Evolutionary conservation across 805 yeast species (phyloP).

Genomic region (Sugiyamaella lignohabitans): DNA sequence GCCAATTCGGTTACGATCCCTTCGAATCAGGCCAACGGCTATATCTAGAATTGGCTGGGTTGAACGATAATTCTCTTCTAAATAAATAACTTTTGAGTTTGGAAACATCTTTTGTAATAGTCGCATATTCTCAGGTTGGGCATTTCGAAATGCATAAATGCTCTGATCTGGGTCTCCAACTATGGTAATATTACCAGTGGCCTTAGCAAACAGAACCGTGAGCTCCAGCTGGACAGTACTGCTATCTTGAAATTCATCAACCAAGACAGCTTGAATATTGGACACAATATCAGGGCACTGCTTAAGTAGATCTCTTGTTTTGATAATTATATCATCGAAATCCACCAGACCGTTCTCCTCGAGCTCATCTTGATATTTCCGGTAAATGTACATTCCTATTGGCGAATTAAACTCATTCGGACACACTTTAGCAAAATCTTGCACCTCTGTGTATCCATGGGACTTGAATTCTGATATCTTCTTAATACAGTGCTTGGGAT

Average conservation of each 20-base stretch:
- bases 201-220: constrained; percentile 45
- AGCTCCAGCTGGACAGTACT: constrained; percentile 68
- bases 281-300: constrained; percentile 40
- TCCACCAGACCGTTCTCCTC: constrained; percentile 45
- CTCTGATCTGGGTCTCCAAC: constrained; percentile 98
- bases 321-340: constrained; percentile 75
- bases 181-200: constrained; percentile 48
- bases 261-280: constrained; percentile 60
- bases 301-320: constrained; percentile 45
- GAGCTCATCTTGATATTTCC: constrained; percentile 46
- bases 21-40: constrained; percentile 60
- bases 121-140: constrained; percentile 60
- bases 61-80: constrained; percentile 76
- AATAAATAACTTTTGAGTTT: constrained; percentile 32
- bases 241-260: constrained; percentile 95
- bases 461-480: constrained; percentile 6
- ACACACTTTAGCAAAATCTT: neutral
- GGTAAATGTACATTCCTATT: constrained; percentile 2
- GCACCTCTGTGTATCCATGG: neutral
- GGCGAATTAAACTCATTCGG: neutral
- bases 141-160: constrained; percentile 82
- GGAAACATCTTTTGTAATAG: constrained; percentile 42
- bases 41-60: constrained; percentile 56
- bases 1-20: constrained; percentile 37
- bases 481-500: neutral